These are phyloP conservation scores for Tetrapisispora pingtungensis DNA, from an alignment of 805 yeast genomes.

Conservation along the genomic window DNA sequence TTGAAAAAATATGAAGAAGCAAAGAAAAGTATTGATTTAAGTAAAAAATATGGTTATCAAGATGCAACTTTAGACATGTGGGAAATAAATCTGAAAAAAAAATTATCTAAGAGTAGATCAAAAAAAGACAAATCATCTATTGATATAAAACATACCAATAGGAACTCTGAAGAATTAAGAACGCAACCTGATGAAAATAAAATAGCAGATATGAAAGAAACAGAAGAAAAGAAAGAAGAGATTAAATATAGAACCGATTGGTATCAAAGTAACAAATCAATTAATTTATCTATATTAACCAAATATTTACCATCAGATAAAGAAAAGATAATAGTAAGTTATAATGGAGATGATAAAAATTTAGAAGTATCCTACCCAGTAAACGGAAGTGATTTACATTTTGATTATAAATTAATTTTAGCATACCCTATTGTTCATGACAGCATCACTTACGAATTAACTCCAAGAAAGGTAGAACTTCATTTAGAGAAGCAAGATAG, in stretches of 20 bases:
- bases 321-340: constrained; percentile 32
- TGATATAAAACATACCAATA: no score
- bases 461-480: constrained; percentile 68
- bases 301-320: constrained; percentile 42
- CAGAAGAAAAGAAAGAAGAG: neutral
- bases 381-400: constrained; percentile 38
- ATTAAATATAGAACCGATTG: constrained; percentile 44
- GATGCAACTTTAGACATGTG: constrained; percentile 43
- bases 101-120: constrained; percentile 9
- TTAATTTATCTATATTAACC: constrained; percentile 63
- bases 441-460: constrained; percentile 40
- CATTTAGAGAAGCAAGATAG: constrained; percentile 37
- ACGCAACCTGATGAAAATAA: no score
- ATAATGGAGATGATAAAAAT: constrained; percentile 31
- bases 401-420: constrained; percentile 47
- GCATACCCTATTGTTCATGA: constrained; percentile 40
- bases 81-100: constrained; percentile 21
- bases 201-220: neutral
- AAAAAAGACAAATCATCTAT: no score
- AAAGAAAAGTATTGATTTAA: constrained; percentile 32
- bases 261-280: constrained; percentile 53
- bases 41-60: constrained; percentile 34
- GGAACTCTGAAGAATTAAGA: neutral
- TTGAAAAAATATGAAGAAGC: constrained; percentile 36
- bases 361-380: constrained; percentile 21